These are phyloP conservation scores for Bacterosira constricta DNA, from an alignment of 108 stramenopile genomes.

Conservation along the genomic window DNA sequence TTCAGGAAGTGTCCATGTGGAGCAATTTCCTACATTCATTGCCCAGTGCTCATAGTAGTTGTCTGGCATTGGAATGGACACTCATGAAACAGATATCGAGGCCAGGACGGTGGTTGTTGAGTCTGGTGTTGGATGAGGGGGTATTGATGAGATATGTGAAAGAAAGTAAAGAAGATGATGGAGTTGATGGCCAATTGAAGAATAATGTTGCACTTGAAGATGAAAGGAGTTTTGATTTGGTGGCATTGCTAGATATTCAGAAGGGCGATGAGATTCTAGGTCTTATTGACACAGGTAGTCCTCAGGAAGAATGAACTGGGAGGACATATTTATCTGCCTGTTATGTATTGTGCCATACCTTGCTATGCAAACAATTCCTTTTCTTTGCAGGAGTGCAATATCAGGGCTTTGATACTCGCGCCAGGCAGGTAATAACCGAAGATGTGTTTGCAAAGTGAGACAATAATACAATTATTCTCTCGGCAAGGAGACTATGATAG, in stretches of 20 bases:
- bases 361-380: too few relatives aligned
- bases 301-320: too few relatives aligned
- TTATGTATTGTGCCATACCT: too few relatives aligned
- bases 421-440: too few relatives aligned
- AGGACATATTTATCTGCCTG: too few relatives aligned
- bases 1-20: neutral
- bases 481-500: too few relatives aligned
- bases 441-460: too few relatives aligned
- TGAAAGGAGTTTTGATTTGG: slow-evolving; percentile 50
- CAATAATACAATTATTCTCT: too few relatives aligned
- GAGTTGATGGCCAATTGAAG: neutral
- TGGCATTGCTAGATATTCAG: slow-evolving; percentile 59
- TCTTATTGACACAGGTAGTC: too few relatives aligned
- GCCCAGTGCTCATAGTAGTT: neutral
- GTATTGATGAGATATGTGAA: neutral
- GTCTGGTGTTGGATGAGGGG: neutral
- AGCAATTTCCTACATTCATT: neutral
- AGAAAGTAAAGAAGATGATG: neutral
- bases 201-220: neutral
- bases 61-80: slow-evolving; percentile 1
- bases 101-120: neutral
- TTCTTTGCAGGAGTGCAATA: too few relatives aligned
- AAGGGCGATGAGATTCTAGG: slow-evolving; percentile 60
- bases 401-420: too few relatives aligned
- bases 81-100: neutral